These are phyloP conservation scores for Arbutus unedo DNA, from an alignment of 148 eudicot genomes.

Conservation along the genomic window DNA sequence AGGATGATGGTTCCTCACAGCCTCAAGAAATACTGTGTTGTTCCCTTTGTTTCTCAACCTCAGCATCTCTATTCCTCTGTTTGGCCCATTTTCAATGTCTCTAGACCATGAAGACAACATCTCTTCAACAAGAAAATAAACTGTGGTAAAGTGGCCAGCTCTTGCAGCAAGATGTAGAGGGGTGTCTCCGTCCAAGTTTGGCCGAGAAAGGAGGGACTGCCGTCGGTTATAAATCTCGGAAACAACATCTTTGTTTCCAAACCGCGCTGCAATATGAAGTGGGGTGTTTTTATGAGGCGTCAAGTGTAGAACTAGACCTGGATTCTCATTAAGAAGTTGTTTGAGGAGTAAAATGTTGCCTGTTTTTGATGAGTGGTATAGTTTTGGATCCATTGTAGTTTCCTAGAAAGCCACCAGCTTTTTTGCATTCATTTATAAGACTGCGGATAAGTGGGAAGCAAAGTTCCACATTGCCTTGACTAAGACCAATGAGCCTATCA, in stretches of 20 bases:
- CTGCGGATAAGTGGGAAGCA: neutral
- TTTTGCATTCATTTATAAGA: too few relatives aligned
- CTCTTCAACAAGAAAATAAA: neutral
- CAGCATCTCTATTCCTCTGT: neutral
- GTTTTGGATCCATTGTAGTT: neutral
- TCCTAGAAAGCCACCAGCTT: neutral
- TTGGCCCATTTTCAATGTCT: neutral
- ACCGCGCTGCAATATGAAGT: neutral
- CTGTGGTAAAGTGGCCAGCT: neutral
- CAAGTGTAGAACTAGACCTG: neutral
- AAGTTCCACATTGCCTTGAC: neutral
- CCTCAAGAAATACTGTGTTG: neutral
- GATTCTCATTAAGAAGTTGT: neutral
- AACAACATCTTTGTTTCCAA: conserved; percentile 3
- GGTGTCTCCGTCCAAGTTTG: neutral
- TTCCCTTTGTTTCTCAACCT: neutral
- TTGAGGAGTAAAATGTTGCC: neutral
- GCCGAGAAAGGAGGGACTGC: neutral
- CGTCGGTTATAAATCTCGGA: neutral
- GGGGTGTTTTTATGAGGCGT: neutral
- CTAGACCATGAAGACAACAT: neutral
- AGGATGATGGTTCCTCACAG: neutral
- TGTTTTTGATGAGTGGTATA: neutral
- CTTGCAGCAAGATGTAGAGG: neutral
- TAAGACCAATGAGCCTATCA: neutral